These are phyloP conservation scores for Lactuca sativa DNA, from an alignment of 129 eudicot genomes.

Conservation along the genomic window DNA sequence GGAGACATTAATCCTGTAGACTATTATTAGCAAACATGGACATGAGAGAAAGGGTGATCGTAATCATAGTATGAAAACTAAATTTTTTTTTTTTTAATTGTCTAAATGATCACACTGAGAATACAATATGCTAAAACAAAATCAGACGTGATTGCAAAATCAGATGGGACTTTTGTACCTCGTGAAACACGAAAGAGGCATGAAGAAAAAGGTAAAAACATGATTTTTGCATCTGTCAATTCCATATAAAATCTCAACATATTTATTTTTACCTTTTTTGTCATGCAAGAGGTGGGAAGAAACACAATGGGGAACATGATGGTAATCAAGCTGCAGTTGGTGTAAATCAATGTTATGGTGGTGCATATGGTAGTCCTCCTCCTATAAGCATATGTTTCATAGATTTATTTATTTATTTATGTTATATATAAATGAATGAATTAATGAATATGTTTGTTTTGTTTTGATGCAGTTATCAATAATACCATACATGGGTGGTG, in stretches of 20 bases:
- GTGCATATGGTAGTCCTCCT: constrained; percentile 77
- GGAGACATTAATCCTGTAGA: too few species aligned
- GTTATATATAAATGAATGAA: too few species aligned
- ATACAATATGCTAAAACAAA: constrained; percentile 96
- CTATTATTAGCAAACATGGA: too few species aligned
- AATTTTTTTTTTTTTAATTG: neutral
- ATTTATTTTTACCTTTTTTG: neutral
- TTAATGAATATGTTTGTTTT: neutral
- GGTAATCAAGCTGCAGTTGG: constrained; percentile 71
- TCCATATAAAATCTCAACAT: neutral
- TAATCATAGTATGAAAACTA: neutral
- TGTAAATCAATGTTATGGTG: constrained; percentile 61
- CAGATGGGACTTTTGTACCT: constrained; percentile 97
- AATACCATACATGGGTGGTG: constrained; percentile 66
- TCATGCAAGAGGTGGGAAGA: constrained; percentile 57
- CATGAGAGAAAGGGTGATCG: too few species aligned
- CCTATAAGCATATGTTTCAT: constrained; percentile 48
- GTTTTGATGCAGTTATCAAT: constrained; percentile 72
- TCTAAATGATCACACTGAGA: constrained; percentile 50
- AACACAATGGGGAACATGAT: constrained; percentile 81
- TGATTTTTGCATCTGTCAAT: neutral
- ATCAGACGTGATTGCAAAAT: constrained; percentile 85
- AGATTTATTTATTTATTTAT: neutral
- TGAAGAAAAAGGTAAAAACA: constrained; percentile 72
- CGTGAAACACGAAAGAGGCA: constrained; percentile 93